These are phyloP conservation scores for Ceratocystis huliohia DNA, from an alignment of 2,329 filamentous ascomycete species.

Conservation along the genomic window DNA sequence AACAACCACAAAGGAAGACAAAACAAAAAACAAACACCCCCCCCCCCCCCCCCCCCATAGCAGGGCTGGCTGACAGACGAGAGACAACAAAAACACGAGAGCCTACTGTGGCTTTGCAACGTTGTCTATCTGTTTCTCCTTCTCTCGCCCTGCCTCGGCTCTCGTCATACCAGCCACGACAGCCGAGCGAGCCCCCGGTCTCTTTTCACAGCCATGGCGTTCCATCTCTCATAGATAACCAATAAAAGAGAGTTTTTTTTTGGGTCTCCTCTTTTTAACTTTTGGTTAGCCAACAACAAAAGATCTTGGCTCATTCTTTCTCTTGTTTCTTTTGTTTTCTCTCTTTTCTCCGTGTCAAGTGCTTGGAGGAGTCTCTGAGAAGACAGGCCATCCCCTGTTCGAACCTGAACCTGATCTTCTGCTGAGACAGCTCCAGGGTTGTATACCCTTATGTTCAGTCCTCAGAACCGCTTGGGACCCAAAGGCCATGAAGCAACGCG, in stretches of 20 bases:
- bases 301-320: slow-evolving; percentile 2
- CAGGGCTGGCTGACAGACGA: neutral
- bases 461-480: no score
- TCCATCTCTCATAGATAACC: neutral
- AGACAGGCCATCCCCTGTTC: no score
- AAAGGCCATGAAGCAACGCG: no score
- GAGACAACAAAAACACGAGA: no score
- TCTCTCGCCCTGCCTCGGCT: neutral
- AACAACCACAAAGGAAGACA: neutral
- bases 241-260: neutral
- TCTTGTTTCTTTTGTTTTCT: neutral
- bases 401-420: no score
- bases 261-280: neutral
- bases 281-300: slow-evolving; percentile 1
- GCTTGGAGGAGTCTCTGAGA: no score
- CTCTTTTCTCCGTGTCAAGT: slow-evolving; percentile 8
- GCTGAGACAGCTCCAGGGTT: no score
- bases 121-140: neutral
- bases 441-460: no score
- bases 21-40: neutral
- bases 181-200: neutral
- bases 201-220: neutral
- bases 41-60: neutral
- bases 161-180: neutral
- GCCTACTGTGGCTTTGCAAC: neutral